Base-by-base conservation (phyloP, 805 yeast species). In the Cyberlindnera americana region DNA sequence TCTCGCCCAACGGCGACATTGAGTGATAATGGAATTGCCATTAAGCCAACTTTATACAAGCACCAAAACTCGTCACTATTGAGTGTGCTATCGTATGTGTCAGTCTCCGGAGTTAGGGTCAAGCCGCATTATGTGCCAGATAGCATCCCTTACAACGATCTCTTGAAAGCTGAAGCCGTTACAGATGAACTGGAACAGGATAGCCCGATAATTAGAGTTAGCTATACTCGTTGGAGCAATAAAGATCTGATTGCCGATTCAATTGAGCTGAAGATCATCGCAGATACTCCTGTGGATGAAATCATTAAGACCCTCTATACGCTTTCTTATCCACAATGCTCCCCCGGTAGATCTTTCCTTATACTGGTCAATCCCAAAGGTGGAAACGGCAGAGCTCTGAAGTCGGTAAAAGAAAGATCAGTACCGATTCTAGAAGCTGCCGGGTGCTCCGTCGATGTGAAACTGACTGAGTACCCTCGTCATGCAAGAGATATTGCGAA, bases 311-410 rank as follows among this genome's bases (percentile, higher is more conserved):
- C 6, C 6, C 23, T 21, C 18, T 31, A 31, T 19, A 4, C 22
- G 5, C 34, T 14, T 8, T 3, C 27, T 19, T 75, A 70, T 47
- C 53, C 57, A 8, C 51, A 59, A 32, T 59, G 69, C 8, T 61
- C 12, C 7, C 64, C 68, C 4, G 54, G 57, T 16, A 68, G 70
- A 50, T 62, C 73, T 8, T 65, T 83, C 3, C 60, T 87, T 33
- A 80, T 88, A 0, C 56, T 91, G 2, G 70, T 91, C n/a, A 93
- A 93, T 56, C 96, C 96, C 5, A 77, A 78, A 49, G 89, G 96
- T 38, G 98, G 98, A 12, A 79, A 78, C 44, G 96, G 96, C 2
- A 67, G 69, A 33, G 96, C 96, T 1, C 52, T 65, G 12, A 56
- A 63, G 16, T 57, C 77, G 12, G 89, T 77, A 54, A 48, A 69